Evolutionary conservation across 257 asterid genomes (phyloP).

Genomic region (Nicotiana tomentosiformis): DNA sequence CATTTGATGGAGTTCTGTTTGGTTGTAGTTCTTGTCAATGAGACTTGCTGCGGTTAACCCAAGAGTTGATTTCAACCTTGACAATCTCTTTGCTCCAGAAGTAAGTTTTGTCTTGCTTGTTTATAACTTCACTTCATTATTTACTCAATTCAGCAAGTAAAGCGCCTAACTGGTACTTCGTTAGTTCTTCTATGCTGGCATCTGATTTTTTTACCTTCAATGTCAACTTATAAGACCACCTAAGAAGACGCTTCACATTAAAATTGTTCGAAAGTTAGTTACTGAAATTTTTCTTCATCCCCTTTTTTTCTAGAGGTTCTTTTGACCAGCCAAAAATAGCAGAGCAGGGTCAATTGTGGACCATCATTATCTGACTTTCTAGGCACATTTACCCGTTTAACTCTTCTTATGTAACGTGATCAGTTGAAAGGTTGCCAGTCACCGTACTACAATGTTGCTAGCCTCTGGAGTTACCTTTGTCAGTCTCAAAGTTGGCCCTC

Average conservation of each 20-base stretch:
- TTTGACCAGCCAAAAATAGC: neutral
- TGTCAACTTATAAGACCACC: neutral
- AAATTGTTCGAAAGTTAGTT: too few relatives aligned
- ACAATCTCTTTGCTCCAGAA: conserved; percentile 55
- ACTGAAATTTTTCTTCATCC: neutral
- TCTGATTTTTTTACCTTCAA: neutral
- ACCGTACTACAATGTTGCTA: neutral
- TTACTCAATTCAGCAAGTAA: neutral
- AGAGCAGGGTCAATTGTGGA: neutral
- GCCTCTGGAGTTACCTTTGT: conserved; percentile 3
- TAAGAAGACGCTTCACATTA: neutral
- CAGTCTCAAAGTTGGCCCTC: conserved; percentile 4
- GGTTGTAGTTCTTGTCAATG: conserved; percentile 77
- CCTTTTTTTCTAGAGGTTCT: neutral
- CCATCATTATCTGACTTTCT: conserved; percentile 1
- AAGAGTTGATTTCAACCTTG: conserved; percentile 62
- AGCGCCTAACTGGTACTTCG: neutral
- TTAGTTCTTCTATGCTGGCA: neutral
- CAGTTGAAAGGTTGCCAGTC: neutral
- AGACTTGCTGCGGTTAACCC: conserved; percentile 88
- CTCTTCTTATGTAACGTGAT: neutral
- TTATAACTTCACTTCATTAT: neutral
- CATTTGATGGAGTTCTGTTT: conserved; percentile 14
- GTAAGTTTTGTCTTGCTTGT: conserved; percentile 31
- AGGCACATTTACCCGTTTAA: neutral